These are phyloP conservation scores for Chloranthus sessilifolius DNA, from an alignment of 164 flowering plant genomes.

Conservation along the genomic window DNA sequence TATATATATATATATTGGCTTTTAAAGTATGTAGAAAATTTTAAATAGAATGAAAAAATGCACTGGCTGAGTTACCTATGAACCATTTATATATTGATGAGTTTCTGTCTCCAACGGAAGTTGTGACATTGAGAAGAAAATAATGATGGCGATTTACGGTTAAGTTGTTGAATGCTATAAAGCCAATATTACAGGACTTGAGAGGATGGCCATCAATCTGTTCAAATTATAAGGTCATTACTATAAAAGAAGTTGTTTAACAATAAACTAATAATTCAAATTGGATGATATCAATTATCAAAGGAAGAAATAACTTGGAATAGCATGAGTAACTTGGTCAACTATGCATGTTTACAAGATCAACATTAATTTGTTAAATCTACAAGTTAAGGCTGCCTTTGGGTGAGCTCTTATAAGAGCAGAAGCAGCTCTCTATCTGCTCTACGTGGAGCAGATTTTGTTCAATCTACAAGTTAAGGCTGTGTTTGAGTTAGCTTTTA, in stretches of 20 bases:
- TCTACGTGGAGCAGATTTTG: too few relatives aligned
- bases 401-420: too few relatives aligned
- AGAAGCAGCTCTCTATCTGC: too few relatives aligned
- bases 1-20: background rate
- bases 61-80: constrained; percentile 34
- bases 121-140: constrained; percentile 38
- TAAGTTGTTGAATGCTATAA: constrained; percentile 30
- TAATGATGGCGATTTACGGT: constrained; percentile 35
- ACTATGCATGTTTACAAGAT: background rate
- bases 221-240: constrained; percentile 9
- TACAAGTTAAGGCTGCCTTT: background rate
- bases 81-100: constrained; percentile 56
- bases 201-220: constrained; percentile 51
- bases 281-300: background rate
- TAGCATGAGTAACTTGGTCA: background rate
- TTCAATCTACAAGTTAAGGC: too few relatives aligned
- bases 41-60: background rate
- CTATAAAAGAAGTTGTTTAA: background rate
- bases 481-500: too few relatives aligned
- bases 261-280: constrained; percentile 1
- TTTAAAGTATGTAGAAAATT: too few relatives aligned
- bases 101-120: constrained; percentile 32
- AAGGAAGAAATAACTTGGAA: background rate
- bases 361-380: background rate
- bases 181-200: constrained; percentile 31